Evolutionary conservation across 306 rosid genomes (phyloP), one percentile per base, ranked within the genome.

Genomic region (Styphnolobium japonicum): DNA sequence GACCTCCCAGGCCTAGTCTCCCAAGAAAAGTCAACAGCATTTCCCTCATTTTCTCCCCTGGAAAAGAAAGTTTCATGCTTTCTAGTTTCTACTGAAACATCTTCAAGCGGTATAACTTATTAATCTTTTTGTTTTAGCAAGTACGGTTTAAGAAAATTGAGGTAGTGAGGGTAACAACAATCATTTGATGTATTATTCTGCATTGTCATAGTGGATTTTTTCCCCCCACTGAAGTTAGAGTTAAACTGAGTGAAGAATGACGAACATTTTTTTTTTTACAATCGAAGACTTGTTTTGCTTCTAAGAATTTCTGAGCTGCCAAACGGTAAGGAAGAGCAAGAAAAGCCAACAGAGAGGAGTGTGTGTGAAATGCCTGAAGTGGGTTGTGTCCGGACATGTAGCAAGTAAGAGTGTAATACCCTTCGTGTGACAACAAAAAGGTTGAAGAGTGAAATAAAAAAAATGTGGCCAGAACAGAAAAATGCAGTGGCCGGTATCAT

Each of bases 1-100:
- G 34, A 76, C 80, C 84, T 75, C 52, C 16, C 53, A 25, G 36
- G 67, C 48, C 42, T 51, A 36, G 49, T 18, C 51, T 51, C 29
- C 16, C 21, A 4, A 48, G 18, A 12, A 76, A 80, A 46, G 31
- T 7, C 52, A 1, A 67, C 56, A 60, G 0, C 77, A 16, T 60
- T 80, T 40, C 66, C 78, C 63, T 61, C 77, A 53, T 73, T 73
- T 77, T 34, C 80, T 58, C 16, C n/a, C 76, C 89, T 86, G 79
- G 1, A 43, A 51, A 43, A n/a, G 23, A 53, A 73, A 53, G 49
- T 21, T 52, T 43, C 48, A 66, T 76, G 61, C 80, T 57, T 79
- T 73, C n/a, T n/a, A n/a, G n/a, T n/a, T n/a, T n/a, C 63, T 65
- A 10, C 69, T 10, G n/a, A 61, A 65, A 79, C 77, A 63, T 23